Conservation (phyloP, 1,284 basidiomycete genomes). For the Cerioporus squamosus region DNA sequence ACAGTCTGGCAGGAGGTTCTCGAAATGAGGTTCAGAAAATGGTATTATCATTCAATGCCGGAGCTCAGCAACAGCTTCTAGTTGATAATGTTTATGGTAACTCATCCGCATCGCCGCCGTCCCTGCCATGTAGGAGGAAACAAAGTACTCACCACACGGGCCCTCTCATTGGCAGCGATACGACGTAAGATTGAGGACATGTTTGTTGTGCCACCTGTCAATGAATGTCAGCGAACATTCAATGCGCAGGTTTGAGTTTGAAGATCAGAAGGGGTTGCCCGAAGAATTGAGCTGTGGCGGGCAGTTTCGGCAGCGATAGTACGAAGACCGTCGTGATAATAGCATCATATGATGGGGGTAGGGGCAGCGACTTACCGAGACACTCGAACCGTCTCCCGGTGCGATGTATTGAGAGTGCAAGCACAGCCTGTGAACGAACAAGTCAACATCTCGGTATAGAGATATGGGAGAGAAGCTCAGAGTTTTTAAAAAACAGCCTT, state of each 20-base stretch:
- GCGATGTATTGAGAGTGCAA: too few relatives aligned
- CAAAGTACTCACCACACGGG: background rate
- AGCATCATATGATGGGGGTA: slow-evolving; percentile 47
- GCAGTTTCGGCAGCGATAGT: slow-evolving; percentile 80
- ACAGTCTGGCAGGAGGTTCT: background rate
- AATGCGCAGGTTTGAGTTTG: background rate
- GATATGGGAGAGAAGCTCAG: slow-evolving; percentile 41
- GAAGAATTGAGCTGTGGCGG: slow-evolving; percentile 85
- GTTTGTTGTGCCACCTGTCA: too few relatives aligned
- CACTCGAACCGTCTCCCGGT: too few relatives aligned
- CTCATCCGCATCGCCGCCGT: slow-evolving; percentile 39
- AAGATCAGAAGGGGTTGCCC: slow-evolving; percentile 75
- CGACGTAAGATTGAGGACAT: too few relatives aligned
- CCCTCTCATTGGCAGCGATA: background rate
- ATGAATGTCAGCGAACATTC: slow-evolving; percentile 10
- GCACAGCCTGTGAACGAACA: too few relatives aligned
- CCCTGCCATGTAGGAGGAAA: too few relatives aligned
- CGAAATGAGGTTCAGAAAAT: slow-evolving; percentile 22
- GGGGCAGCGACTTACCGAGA: slow-evolving; percentile 30
- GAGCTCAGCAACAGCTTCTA: slow-evolving; percentile 86
- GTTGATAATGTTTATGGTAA: slow-evolving; percentile 63
- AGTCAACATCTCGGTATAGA: background rate
- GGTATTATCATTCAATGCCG: slow-evolving; percentile 56
- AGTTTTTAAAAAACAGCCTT: slow-evolving; percentile 74
- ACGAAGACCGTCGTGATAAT: slow-evolving; percentile 90